Conservation (phyloP, 148 eudicot genomes). For the Rhododendron kiyosumense region DNA sequence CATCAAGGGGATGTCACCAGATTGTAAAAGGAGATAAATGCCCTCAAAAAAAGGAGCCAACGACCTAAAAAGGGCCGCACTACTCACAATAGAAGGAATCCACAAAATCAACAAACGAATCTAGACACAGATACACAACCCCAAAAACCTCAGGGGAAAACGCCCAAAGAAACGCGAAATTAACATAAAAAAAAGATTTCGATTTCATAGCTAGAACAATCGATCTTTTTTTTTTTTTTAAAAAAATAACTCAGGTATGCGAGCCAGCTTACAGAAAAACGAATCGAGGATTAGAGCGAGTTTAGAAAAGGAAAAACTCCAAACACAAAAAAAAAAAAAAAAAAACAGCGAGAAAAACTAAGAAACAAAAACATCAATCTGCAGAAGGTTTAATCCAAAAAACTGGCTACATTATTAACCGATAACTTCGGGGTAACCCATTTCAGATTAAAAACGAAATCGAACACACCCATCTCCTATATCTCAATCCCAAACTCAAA, state of each 20-base stretch:
- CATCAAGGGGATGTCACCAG: not conserved
- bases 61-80: not conserved
- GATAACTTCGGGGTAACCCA: not conserved
- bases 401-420: not conserved
- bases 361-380: not conserved
- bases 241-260: not conserved
- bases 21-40: not conserved
- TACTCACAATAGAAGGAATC: not conserved
- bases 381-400: not conserved
- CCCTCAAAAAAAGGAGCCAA: not conserved
- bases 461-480: not conserved
- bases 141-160: not conserved
- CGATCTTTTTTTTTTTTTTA: too few species aligned
- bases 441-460: not conserved
- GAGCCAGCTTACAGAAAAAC: not conserved
- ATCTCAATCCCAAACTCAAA: constrained; percentile 1
- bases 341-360: not conserved
- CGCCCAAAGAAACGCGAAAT: not conserved
- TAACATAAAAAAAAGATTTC: not conserved
- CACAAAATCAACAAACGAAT: not conserved
- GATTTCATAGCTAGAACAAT: not conserved
- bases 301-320: not conserved
- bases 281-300: not conserved
- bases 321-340: not conserved
- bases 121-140: not conserved